phyloP scores from a whole-genome alignment of 345 rosid species.

The Salix dunnii region DNA sequence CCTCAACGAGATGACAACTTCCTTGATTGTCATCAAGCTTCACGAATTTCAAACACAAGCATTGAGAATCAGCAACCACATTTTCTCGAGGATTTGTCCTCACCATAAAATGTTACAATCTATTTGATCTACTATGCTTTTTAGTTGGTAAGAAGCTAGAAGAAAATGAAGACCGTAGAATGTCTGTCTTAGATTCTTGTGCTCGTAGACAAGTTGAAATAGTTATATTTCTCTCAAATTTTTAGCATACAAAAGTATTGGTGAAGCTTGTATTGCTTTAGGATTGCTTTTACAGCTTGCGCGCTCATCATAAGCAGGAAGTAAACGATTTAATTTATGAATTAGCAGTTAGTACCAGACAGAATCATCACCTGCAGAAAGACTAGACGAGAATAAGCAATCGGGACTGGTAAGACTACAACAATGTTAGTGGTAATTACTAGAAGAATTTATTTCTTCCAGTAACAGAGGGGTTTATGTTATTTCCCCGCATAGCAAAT shows the following conservation, averaged over 20 bases:
- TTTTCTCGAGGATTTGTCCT: slow-evolving; percentile 18
- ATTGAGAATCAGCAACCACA: slow-evolving; percentile 26
- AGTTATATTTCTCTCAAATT: slow-evolving; percentile 37
- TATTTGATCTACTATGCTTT: slow-evolving; percentile 38
- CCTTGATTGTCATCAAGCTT: slow-evolving; percentile 29
- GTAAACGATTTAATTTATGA: slow-evolving; percentile 5
- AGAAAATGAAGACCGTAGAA: slow-evolving; percentile 40
- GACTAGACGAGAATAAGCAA: not conserved
- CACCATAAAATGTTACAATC: slow-evolving; percentile 22
- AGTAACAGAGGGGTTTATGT: not conserved
- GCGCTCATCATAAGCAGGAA: not conserved
- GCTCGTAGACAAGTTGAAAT: slow-evolving; percentile 35
- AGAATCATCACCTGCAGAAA: not conserved
- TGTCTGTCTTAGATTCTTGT: slow-evolving; percentile 44
- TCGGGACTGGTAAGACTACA: not conserved
- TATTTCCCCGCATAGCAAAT: not conserved
- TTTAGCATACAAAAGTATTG: slow-evolving; percentile 48
- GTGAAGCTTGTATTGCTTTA: slow-evolving; percentile 27
- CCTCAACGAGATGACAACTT: slow-evolving; percentile 16
- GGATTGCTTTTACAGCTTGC: slow-evolving; percentile 17
- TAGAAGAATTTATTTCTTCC: not conserved
- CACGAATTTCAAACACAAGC: slow-evolving; percentile 22
- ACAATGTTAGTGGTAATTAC: not conserved
- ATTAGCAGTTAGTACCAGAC: not conserved
- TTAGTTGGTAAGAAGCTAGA: slow-evolving; percentile 34